These are phyloP conservation scores for Ustilaginoidea virens DNA, from an alignment of 2,329 filamentous ascomycete genomes.

Conservation along the genomic window DNA sequence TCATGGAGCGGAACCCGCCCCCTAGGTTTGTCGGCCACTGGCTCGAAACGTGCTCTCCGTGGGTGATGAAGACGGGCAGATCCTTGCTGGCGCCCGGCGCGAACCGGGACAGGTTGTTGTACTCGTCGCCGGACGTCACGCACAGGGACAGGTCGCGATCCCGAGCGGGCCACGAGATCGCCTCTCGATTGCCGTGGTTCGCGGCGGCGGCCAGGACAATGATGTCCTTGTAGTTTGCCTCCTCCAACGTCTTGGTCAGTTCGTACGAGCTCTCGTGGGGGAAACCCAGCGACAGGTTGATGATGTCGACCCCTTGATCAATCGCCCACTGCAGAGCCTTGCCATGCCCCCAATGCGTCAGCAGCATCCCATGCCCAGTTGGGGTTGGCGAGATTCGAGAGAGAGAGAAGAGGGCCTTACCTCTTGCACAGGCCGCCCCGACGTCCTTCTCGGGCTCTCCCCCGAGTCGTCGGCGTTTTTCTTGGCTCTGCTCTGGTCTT, in stretches of 20 bases:
- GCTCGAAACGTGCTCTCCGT: constrained; percentile 5
- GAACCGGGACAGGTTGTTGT: constrained; percentile 3
- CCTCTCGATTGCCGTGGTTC: constrained; percentile 6
- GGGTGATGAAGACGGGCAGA: constrained; percentile 5
- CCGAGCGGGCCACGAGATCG: constrained; percentile 7
- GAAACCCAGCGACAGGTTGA: constrained; percentile 8
- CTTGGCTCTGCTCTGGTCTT: not conserved
- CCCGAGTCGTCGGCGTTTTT: too few species aligned
- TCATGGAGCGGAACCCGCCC: constrained; percentile 6
- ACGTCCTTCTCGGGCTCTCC: not conserved
- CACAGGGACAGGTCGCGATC: constrained; percentile 6
- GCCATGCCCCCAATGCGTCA: too few species aligned
- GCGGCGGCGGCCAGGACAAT: constrained; percentile 7
- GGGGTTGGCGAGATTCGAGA: too few species aligned
- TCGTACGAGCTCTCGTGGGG: constrained; percentile 5
- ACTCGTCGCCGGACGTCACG: constrained; percentile 6
- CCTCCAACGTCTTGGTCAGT: constrained; percentile 3
- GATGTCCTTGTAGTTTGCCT: constrained; percentile 3
- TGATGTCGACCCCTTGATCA: constrained; percentile 5
- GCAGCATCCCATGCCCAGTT: too few species aligned
- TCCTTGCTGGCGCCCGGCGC: constrained; percentile 3
- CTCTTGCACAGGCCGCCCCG: not conserved
- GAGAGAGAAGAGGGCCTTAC: not conserved
- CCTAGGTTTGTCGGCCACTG: constrained; percentile 6
- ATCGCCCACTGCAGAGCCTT: constrained; percentile 7